Evolutionary conservation across 2,329 filamentous ascomycete species (phyloP).

Genomic region (Lachnellula arida): DNA sequence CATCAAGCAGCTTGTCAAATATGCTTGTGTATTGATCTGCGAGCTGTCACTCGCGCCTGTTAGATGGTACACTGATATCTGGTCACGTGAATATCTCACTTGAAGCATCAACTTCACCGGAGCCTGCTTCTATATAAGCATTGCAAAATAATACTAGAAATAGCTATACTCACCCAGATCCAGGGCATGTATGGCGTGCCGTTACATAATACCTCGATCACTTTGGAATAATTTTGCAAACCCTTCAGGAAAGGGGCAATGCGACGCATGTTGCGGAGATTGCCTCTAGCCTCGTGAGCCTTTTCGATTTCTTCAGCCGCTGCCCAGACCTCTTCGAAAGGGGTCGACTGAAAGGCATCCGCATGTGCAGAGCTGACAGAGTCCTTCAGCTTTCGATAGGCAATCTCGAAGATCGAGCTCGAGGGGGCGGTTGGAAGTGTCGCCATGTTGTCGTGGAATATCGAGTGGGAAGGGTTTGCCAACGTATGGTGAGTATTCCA

Average conservation of each 20-base stretch:
- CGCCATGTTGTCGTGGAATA: neutral
- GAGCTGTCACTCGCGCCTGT: slow-evolving; percentile 1
- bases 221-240: slow-evolving; percentile 39
- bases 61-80: neutral
- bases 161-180: slow-evolving; percentile 36
- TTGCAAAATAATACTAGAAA: neutral
- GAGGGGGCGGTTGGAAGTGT: neutral
- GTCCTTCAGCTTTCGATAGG: neutral
- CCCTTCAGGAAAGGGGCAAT: slow-evolving; percentile 39
- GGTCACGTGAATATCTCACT: neutral
- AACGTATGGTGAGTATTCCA: too few relatives aligned
- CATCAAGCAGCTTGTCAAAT: slow-evolving; percentile 39
- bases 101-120: neutral
- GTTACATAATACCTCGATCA: slow-evolving; percentile 41
- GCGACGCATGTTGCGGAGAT: slow-evolving; percentile 40
- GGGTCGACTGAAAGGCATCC: slow-evolving; percentile 26
- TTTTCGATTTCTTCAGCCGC: slow-evolving; percentile 37
- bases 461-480: too few relatives aligned
- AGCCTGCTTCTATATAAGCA: neutral
- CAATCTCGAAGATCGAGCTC: neutral
- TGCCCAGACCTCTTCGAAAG: slow-evolving; percentile 35
- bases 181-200: slow-evolving; percentile 42
- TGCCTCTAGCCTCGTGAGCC: slow-evolving; percentile 35
- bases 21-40: slow-evolving; percentile 23
- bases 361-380: neutral